Evolutionary conservation across 192 early-diverging fungal genomes (phyloP).

Genomic region (Gamsiella multidivaricata): DNA sequence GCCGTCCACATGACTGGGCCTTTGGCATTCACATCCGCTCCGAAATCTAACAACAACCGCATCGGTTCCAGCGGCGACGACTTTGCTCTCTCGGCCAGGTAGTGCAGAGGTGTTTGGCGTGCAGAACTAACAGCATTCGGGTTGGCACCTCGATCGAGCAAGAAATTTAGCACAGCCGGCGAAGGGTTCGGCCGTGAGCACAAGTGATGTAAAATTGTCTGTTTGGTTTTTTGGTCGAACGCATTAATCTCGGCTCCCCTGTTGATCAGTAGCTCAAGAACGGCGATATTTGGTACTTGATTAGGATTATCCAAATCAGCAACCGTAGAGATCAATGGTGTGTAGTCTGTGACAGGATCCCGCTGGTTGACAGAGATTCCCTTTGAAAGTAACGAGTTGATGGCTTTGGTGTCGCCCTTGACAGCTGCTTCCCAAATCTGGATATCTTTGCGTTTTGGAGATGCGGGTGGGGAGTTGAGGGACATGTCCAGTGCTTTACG

Average conservation of each 20-base stretch:
- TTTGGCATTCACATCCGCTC: slow-evolving; percentile 47
- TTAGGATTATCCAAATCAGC: slow-evolving; percentile 43
- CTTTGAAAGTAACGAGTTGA: slow-evolving; percentile 36
- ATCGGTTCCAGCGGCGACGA: slow-evolving; percentile 44
- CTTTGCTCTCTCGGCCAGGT: slow-evolving; percentile 42
- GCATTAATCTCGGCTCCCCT: slow-evolving; percentile 53
- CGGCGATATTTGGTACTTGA: slow-evolving; percentile 30
- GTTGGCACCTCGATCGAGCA: slow-evolving; percentile 47
- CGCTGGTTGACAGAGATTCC: slow-evolving; percentile 51
- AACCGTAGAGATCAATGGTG: slow-evolving; percentile 38
- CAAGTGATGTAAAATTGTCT: slow-evolving; percentile 44
- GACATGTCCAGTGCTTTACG: slow-evolving; percentile 50
- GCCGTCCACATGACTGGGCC: slow-evolving; percentile 55
- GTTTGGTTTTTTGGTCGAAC: slow-evolving; percentile 47
- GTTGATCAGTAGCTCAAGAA: slow-evolving; percentile 45
- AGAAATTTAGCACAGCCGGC: slow-evolving; percentile 44
- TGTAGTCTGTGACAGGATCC: slow-evolving; percentile 41
- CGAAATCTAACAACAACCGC: slow-evolving; percentile 43
- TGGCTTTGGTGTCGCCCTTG: slow-evolving; percentile 38
- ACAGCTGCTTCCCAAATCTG: slow-evolving; percentile 52
- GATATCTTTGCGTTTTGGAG: slow-evolving; percentile 36
- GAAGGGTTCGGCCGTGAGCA: slow-evolving; percentile 44
- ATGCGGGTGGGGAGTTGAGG: slow-evolving; percentile 42
- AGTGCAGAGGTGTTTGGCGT: slow-evolving; percentile 44
- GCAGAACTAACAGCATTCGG: slow-evolving; percentile 47